Evolutionary conservation across 495 filamentous ascomycete species (phyloP).

Genomic region (Trichoderma virens): DNA sequence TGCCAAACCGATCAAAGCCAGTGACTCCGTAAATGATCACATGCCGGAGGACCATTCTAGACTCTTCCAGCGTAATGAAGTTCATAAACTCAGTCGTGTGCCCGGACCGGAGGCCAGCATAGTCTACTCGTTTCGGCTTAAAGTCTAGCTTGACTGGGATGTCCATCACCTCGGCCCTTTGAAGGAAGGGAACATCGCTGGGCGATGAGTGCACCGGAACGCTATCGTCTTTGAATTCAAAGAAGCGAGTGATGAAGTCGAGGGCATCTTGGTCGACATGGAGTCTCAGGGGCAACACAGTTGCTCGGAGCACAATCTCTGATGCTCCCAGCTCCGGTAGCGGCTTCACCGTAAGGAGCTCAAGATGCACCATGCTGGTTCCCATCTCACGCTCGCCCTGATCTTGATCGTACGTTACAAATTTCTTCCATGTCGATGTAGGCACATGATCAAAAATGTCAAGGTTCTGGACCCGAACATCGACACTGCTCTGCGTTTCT

Average conservation of each 20-base stretch:
- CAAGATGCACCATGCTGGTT: slow-evolving; percentile 81
- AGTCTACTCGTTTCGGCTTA: slow-evolving; percentile 96
- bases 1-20: slow-evolving; percentile 80
- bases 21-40: slow-evolving; percentile 87
- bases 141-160: slow-evolving; percentile 85
- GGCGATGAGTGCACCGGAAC: slow-evolving; percentile 42
- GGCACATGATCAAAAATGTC: slow-evolving; percentile 93
- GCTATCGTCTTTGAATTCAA: slow-evolving; percentile 88
- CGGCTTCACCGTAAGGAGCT: slow-evolving; percentile 80
- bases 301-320: slow-evolving; percentile 82
- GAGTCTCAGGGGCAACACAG: slow-evolving; percentile 76
- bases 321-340: slow-evolving; percentile 76
- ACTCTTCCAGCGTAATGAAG: slow-evolving; percentile 84
- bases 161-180: slow-evolving; percentile 78
- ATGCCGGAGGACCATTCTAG: slow-evolving; percentile 79
- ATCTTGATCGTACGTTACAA: slow-evolving; percentile 87
- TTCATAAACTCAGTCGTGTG: slow-evolving; percentile 99
- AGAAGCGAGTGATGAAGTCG: slow-evolving; percentile 95
- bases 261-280: slow-evolving; percentile 98
- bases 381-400: slow-evolving; percentile 75
- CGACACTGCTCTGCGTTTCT: slow-evolving; percentile 80
- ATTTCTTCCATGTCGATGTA: slow-evolving; percentile 97
- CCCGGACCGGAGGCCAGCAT: slow-evolving; percentile 89
- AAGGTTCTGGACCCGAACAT: slow-evolving; percentile 71
- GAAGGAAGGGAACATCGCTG: slow-evolving; percentile 77